phyloP scores from a whole-genome alignment of 139 green algal species.

The Ettlia oleoabundans region DNA sequence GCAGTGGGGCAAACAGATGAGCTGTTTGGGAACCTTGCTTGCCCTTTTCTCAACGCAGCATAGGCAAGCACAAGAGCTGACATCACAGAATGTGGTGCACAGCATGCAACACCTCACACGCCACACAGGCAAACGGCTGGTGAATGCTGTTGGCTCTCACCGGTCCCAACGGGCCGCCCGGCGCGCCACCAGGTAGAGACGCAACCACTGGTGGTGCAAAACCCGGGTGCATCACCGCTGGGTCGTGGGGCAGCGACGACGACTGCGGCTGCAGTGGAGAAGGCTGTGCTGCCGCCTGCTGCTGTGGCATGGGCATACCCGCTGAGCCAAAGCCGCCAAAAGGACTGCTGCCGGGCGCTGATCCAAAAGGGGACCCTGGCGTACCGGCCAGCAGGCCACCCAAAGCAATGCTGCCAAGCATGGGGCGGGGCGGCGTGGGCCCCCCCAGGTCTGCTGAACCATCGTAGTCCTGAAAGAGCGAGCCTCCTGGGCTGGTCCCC shows the following conservation, averaged over 20 bases:
- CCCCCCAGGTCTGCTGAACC: not conserved
- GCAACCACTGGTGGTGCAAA: not conserved
- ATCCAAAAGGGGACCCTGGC: conserved; percentile 24
- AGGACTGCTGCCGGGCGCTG: not conserved
- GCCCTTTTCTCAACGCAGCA: too few relatives aligned
- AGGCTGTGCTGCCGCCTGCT: too few relatives aligned
- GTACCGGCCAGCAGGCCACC: conserved; percentile 37
- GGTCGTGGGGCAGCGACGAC: too few relatives aligned
- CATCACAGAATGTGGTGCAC: too few relatives aligned
- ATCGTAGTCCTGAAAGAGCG: conserved; percentile 23
- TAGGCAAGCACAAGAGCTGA: too few relatives aligned
- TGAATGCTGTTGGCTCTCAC: not conserved
- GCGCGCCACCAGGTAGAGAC: not conserved
- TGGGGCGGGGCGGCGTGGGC: not conserved
- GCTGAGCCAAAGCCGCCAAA: conserved; percentile 18
- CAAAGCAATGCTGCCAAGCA: conserved; percentile 45
- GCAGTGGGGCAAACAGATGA: too few relatives aligned
- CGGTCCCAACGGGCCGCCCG: not conserved
- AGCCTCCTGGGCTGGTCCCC: not conserved
- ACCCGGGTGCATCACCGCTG: not conserved
- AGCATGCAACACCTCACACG: too few relatives aligned
- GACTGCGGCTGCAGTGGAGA: conserved; percentile 1
- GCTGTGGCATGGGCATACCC: not conserved
- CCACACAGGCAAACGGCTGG: not conserved
- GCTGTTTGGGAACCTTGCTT: too few relatives aligned